Evolutionary conservation across 2,329 filamentous ascomycete genomes (phyloP), one percentile per base, ranked within the genome.

Genomic region (Pyrenochaeta sp.): DNA sequence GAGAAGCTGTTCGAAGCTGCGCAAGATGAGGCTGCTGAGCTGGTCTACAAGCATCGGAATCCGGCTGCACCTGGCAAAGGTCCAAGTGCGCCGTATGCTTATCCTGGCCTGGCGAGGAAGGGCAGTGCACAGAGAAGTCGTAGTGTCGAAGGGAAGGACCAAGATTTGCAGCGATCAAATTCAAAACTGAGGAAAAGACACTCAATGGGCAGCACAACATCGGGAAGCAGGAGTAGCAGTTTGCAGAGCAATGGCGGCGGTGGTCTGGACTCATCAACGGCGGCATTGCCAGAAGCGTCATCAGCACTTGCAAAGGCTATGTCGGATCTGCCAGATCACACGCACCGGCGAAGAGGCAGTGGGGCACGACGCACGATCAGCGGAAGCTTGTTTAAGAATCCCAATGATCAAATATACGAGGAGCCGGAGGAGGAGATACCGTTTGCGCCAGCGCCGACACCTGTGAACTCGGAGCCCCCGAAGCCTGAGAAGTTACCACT

Each of bases 371-470:
- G 90, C 56, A 90, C 90, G 61, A 83, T 87, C 66, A 92, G 88
- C 69, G 88, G 87, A 62, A 85, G 82, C 48, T 84, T 87, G 1
- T 92, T 91, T 71, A 81, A 82, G 61, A 85, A 86, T 56, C 89
- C 88, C 1, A 86, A 88, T 30, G 89, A 92, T 70, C 87, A 91
- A 68, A 93, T 97, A 56, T 97, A 92, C 82, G 93, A 97, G 74
- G 94, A 97, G 71, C 90, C 91, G 1, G 86, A 90, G 67, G 81
- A 82, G 51, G 66, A 75, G 42, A 61, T 66, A 15, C 55, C 62
- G 36, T 45, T 59, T 45, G 60, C 59, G 44, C 61, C 66, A 53
- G 60, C 61, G 47, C 66, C 69, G 30, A 65, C 68, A 14, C 67
- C 70, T 23, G 63, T 66, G 32, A 57, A 68, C 33, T 58, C 69